A percentile compares a stretch with the other conserved stretches of the same genome.
phyloP scores from a whole-genome alignment of 2,329 filamentous ascomycete species.

The Daldinia sp. region DNA sequence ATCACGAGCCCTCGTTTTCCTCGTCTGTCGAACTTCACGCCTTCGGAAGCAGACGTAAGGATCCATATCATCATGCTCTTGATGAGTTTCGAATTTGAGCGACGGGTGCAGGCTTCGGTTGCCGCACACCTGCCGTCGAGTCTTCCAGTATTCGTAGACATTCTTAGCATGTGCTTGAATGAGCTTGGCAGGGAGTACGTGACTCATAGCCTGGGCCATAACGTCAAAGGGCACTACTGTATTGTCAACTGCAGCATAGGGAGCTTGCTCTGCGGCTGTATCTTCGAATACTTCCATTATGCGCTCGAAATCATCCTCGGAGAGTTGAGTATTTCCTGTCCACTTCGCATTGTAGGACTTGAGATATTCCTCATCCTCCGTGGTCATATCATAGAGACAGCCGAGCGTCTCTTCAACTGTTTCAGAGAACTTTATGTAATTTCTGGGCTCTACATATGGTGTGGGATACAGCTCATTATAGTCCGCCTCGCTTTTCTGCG shows the following conservation, averaged over 20 bases:
- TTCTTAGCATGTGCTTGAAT: conserved; percentile 73
- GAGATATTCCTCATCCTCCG: conserved; percentile 88
- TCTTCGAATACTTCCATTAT: conserved; percentile 97
- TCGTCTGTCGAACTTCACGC: conserved; percentile 91
- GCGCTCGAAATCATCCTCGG: conserved; percentile 92
- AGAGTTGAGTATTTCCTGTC: conserved; percentile 72
- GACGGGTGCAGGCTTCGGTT: conserved; percentile 81
- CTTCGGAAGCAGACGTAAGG: conserved; percentile 98
- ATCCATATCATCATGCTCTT: conserved; percentile 94
- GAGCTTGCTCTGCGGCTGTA: conserved; percentile 83
- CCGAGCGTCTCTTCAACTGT: conserved; percentile 96
- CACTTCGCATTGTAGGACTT: conserved; percentile 85
- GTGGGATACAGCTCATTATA: conserved; percentile 91
- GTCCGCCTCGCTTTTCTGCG: conserved; percentile 74
- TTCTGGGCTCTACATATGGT: conserved; percentile 83
- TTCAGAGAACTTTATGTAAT: conserved; percentile 97
- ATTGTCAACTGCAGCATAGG: conserved; percentile 90
- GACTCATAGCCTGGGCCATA: conserved; percentile 76
- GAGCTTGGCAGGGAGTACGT: conserved; percentile 63
- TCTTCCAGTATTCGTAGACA: conserved; percentile 92
- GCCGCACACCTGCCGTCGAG: conserved; percentile 71
- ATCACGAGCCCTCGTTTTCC: conserved; percentile 94
- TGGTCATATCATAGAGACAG: conserved; percentile 92
- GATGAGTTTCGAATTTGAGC: conserved; percentile 93
- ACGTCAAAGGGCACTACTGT: conserved; percentile 82